phyloP scores from a whole-genome alignment of 129 eudicot species.

The Flaveria brownii region DNA sequence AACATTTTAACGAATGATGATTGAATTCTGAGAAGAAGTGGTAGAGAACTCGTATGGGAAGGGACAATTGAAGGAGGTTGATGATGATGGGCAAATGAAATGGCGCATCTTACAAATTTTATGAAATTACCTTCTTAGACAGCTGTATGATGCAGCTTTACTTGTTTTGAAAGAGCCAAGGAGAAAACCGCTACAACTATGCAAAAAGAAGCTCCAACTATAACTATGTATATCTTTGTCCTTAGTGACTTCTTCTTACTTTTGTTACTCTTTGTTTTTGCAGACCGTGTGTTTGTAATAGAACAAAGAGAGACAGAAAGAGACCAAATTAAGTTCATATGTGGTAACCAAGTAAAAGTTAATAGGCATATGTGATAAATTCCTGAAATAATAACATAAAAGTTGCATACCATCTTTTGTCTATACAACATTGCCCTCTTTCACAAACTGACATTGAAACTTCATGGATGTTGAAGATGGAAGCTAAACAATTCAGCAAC shows the following conservation, averaged over 20 bases:
- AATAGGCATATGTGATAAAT: no score
- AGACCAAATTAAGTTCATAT: background rate
- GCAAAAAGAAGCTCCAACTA: conserved; percentile 35
- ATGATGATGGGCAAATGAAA: no score
- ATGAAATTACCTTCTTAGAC: no score
- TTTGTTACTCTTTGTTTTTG: conserved; percentile 22
- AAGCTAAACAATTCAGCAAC: background rate
- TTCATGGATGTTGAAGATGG: conserved; percentile 14
- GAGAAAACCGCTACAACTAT: conserved; percentile 33
- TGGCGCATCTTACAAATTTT: no score
- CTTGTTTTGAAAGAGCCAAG: conserved; percentile 29
- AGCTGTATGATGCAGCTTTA: background rate
- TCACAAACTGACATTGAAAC: conserved; percentile 38
- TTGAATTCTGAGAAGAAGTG: no score
- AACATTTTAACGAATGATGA: no score
- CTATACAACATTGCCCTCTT: conserved; percentile 29
- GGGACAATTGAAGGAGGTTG: no score
- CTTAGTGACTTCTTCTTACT: conserved; percentile 16
- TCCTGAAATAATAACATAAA: background rate
- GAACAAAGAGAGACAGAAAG: background rate
- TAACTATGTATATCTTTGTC: conserved; percentile 27
- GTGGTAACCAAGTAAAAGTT: background rate
- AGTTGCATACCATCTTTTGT: conserved; percentile 34
- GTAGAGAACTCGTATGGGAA: no score
- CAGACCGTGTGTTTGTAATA: conserved; percentile 16